A percentile compares a stretch with the other conserved stretches of the same genome.
Evolutionary conservation across 495 filamentous ascomycete genomes (phyloP).

Genomic region (Tuber umbilicatum): DNA sequence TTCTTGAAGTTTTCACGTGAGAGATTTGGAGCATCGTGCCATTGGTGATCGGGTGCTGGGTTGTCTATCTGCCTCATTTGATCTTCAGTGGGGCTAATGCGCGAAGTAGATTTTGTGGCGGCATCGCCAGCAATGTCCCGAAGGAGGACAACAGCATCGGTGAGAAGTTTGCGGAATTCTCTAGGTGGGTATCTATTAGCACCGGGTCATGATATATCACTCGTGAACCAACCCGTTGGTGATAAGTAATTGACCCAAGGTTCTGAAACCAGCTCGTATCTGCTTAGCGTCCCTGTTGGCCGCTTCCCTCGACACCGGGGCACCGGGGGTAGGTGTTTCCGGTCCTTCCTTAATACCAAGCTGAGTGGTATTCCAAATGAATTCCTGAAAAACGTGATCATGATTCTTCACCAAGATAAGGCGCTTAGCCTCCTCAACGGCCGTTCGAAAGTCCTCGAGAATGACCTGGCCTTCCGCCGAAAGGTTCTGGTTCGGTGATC

Average conservation of each 20-base stretch:
- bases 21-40: slow-evolving; percentile 83
- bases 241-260: slow-evolving; percentile 79
- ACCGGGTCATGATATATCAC: slow-evolving; percentile 16
- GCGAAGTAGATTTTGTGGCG: slow-evolving; percentile 70
- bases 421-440: slow-evolving; percentile 80
- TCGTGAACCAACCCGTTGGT: slow-evolving; percentile 69
- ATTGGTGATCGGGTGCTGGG: slow-evolving; percentile 80
- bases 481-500: slow-evolving; percentile 65
- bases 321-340: slow-evolving; percentile 53
- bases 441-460: slow-evolving; percentile 67
- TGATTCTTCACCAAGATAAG: slow-evolving; percentile 93
- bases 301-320: slow-evolving; percentile 64
- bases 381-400: slow-evolving; percentile 88
- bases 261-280: slow-evolving; percentile 77
- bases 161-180: slow-evolving; percentile 49
- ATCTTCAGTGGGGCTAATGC: slow-evolving; percentile 72
- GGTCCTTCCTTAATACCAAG: slow-evolving; percentile 52
- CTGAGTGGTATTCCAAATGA: slow-evolving; percentile 85
- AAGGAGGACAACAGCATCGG: slow-evolving; percentile 72
- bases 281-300: slow-evolving; percentile 52
- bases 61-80: slow-evolving; percentile 68
- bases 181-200: slow-evolving; percentile 38
- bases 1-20: slow-evolving; percentile 63
- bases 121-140: slow-evolving; percentile 89
- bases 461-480: slow-evolving; percentile 73